Conservation (phyloP, 2,329 filamentous ascomycete genomes). For the Penicillium sp. region DNA sequence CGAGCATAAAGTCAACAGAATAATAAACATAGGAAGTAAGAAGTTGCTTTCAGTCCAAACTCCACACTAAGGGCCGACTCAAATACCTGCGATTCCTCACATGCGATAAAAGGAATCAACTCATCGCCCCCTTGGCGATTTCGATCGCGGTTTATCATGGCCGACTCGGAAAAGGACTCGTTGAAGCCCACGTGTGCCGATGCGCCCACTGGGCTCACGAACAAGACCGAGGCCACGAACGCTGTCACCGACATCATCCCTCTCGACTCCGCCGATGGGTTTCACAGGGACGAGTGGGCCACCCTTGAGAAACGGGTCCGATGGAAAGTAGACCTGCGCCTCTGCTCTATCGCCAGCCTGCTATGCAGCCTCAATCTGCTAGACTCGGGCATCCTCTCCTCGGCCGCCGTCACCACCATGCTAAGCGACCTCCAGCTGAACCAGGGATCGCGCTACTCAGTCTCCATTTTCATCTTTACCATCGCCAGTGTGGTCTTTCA, state of each 20-base stretch:
- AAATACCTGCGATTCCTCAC: neutral
- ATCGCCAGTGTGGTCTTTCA: constrained; percentile 64
- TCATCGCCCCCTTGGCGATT: neutral
- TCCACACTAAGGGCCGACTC: too few relatives aligned
- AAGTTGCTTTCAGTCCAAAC: neutral
- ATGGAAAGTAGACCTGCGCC: constrained; percentile 61
- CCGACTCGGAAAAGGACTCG: neutral
- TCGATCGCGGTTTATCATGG: neutral
- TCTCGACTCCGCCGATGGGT: neutral
- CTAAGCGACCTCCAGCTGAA: constrained; percentile 56
- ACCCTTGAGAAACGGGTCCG: constrained; percentile 49
- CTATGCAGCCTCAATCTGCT: constrained; percentile 65
- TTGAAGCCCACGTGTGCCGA: neutral
- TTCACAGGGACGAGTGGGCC: constrained; percentile 14
- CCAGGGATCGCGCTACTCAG: constrained; percentile 60
- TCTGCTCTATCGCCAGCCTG: constrained; percentile 68
- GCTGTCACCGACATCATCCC: neutral
- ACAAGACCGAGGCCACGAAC: neutral
- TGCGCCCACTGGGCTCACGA: neutral
- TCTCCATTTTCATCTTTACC: constrained; percentile 70
- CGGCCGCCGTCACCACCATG: constrained; percentile 66
- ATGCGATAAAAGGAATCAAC: neutral
- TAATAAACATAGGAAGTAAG: neutral
- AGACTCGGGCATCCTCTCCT: constrained; percentile 65
- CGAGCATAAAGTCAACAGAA: neutral